Evolutionary conservation across 2,329 filamentous ascomycete genomes (phyloP).

Genomic region (Fusarium zealandicum): DNA sequence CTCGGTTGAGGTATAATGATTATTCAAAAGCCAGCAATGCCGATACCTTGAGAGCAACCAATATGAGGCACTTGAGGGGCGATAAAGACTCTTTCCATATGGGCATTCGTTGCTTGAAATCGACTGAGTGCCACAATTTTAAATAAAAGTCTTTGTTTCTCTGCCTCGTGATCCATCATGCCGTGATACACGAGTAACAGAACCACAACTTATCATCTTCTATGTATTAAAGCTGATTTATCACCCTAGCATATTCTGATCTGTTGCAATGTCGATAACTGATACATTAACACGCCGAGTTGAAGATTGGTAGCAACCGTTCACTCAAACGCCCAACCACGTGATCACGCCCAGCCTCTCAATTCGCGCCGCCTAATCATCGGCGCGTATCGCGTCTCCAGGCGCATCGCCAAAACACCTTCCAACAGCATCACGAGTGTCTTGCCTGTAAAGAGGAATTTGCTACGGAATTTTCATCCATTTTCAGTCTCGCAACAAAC

Average conservation of each 20-base stretch:
- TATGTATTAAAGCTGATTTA: too few species aligned
- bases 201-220: too few species aligned
- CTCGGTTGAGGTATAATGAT: too few species aligned
- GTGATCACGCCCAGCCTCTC: conserved; percentile 41
- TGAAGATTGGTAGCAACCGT: too few species aligned
- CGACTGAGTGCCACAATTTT: conserved; percentile 1
- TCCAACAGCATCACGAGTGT: conserved; percentile 36
- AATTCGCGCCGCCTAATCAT: conserved; percentile 48
- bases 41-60: not conserved
- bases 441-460: conserved; percentile 23
- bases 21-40: too few species aligned
- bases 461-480: conserved; percentile 1
- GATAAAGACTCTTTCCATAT: not conserved
- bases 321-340: conserved; percentile 27
- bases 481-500: not conserved
- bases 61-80: not conserved
- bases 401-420: conserved; percentile 39
- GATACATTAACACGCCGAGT: too few species aligned
- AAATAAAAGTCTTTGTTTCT: not conserved
- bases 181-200: too few species aligned
- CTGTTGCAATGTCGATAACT: too few species aligned
- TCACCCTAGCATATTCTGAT: too few species aligned
- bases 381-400: conserved; percentile 44
- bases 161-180: too few species aligned
- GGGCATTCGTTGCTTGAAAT: not conserved